These are phyloP conservation scores for Termitomyces heimii DNA, from an alignment of 768 basidiomycete genomes.

Conservation along the genomic window DNA sequence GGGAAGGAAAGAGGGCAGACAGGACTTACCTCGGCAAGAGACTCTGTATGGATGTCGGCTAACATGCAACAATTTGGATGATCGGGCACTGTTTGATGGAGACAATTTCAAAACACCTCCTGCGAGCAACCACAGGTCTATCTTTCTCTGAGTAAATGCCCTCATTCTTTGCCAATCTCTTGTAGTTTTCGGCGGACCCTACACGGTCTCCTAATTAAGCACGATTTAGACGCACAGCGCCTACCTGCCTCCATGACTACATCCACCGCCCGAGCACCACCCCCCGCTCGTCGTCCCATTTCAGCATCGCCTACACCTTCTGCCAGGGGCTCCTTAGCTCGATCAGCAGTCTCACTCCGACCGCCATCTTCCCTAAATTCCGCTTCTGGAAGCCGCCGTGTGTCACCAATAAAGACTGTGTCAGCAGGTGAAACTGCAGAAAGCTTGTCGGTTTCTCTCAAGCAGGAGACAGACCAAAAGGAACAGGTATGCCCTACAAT, in stretches of 20 bases:
- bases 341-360: conserved; percentile 53
- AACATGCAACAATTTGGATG: conserved; percentile 18
- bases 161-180: background rate
- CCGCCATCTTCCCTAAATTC: conserved; percentile 45
- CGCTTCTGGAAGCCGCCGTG: conserved; percentile 39
- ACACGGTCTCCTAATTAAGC: background rate
- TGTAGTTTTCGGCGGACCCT: background rate
- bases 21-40: conserved; percentile 27
- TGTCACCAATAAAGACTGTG: conserved; percentile 36
- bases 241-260: conserved; percentile 25
- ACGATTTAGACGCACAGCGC: background rate
- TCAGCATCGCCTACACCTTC: conserved; percentile 38
- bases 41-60: conserved; percentile 27
- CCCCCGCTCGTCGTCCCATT: conserved; percentile 41
- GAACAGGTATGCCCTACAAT: conserved; percentile 52
- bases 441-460: conserved; percentile 54
- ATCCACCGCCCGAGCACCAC: conserved; percentile 39
- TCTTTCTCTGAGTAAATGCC: conserved; percentile 8
- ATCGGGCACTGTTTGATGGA: conserved; percentile 6
- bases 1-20: background rate
- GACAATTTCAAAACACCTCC: background rate
- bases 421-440: conserved; percentile 47
- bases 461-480: conserved; percentile 75
- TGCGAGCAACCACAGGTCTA: conserved; percentile 2
- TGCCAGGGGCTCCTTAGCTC: conserved; percentile 52